phyloP scores from a whole-genome alignment of 1,284 basidiomycete genomes.

The Trichosporon sp. region DNA sequence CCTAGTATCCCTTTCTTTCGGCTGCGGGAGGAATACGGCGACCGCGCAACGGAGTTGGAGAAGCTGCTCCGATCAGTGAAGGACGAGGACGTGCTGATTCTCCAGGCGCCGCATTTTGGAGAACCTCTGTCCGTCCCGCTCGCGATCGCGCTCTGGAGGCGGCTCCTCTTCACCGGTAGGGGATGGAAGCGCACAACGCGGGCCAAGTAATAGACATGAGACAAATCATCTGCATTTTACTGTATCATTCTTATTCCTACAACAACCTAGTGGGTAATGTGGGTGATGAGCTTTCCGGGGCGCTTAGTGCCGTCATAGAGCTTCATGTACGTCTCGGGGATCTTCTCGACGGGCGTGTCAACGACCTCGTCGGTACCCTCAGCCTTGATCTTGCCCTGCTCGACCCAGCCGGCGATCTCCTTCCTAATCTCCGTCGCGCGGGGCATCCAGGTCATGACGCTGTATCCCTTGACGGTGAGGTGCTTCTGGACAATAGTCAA shows the following conservation, averaged over 20 bases:
- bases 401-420: slow-evolving; percentile 27
- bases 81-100: slow-evolving; percentile 4
- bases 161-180: not conserved
- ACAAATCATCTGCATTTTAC: not conserved
- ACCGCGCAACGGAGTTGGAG: not conserved
- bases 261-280: slow-evolving; percentile 25
- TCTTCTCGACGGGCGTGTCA: slow-evolving; percentile 33
- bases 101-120: not conserved
- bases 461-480: slow-evolving; percentile 54
- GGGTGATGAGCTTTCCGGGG: slow-evolving; percentile 40
- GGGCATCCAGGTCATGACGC: slow-evolving; percentile 41
- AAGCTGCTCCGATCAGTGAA: not conserved
- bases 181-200: not conserved
- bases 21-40: not conserved
- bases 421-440: slow-evolving; percentile 15
- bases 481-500: slow-evolving; percentile 50
- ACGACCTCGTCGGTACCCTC: slow-evolving; percentile 29
- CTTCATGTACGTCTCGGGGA: slow-evolving; percentile 38
- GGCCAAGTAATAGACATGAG: not conserved
- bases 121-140: not conserved
- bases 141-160: not conserved
- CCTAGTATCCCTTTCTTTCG: not conserved
- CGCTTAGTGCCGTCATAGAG: slow-evolving; percentile 39
- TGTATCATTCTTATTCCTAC: not conserved
- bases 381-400: slow-evolving; percentile 27